phyloP scores from a whole-genome alignment of 2,329 filamentous ascomycete genomes.

The Coniochaeta sp. region DNA sequence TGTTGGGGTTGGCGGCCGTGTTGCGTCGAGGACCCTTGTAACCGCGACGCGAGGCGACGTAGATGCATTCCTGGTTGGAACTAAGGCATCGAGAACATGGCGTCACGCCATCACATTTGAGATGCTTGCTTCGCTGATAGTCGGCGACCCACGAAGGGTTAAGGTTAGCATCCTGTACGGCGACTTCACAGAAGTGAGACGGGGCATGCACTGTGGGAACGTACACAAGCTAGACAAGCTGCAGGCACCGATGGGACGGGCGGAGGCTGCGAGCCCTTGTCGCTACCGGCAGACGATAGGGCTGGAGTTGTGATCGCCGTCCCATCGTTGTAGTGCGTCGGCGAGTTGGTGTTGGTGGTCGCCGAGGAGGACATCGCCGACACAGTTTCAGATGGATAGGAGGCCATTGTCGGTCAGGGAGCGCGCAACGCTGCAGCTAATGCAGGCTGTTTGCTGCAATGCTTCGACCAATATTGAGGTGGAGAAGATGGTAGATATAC shows the following conservation, averaged over 20 bases:
- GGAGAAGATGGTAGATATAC: not conserved
- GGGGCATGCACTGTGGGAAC: slow-evolving; percentile 15
- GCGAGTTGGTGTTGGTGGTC: slow-evolving; percentile 16
- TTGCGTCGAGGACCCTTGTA: slow-evolving; percentile 61
- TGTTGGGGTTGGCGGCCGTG: slow-evolving; percentile 37
- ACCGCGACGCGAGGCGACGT: slow-evolving; percentile 67
- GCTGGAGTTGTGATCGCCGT: slow-evolving; percentile 16
- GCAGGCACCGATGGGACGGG: slow-evolving; percentile 28
- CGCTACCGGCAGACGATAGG: slow-evolving; percentile 14
- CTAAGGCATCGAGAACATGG: slow-evolving; percentile 63
- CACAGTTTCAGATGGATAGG: slow-evolving; percentile 7
- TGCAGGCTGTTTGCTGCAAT: not conserved
- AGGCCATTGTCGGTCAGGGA: slow-evolving; percentile 16
- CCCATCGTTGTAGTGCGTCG: slow-evolving; percentile 16
- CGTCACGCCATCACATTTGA: slow-evolving; percentile 66
- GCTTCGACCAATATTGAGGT: not conserved
- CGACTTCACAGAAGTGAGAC: not conserved
- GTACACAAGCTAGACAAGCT: slow-evolving; percentile 50
- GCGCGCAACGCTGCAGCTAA: slow-evolving; percentile 5
- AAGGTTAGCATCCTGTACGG: not conserved
- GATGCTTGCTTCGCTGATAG: slow-evolving; percentile 53
- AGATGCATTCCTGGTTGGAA: slow-evolving; percentile 57
- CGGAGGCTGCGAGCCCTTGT: slow-evolving; percentile 11
- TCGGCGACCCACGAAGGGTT: not conserved
- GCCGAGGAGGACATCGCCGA: slow-evolving; percentile 15